Percentiles rank a stretch among this genome's conserved stretches.
Conservation (phyloP, 345 rosid species). For the Euphorbia lathyris region DNA sequence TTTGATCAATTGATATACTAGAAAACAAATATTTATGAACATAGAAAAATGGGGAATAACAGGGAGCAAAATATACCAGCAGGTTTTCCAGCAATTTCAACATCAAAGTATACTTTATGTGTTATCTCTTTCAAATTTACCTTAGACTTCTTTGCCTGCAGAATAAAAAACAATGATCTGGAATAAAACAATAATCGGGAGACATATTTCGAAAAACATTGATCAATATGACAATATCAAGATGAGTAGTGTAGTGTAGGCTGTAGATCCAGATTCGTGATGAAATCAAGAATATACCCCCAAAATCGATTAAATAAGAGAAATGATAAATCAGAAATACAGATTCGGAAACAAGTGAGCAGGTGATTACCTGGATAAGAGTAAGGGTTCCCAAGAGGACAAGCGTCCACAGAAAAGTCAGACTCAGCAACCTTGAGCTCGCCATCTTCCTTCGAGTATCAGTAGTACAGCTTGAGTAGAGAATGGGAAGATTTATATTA, state of each 20-base stretch:
- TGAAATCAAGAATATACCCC: not conserved
- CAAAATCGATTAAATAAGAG: not conserved
- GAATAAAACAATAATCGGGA: not conserved
- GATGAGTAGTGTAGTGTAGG: not conserved
- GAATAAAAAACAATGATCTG: not conserved
- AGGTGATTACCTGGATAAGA: conserved; percentile 43
- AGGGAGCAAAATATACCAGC: conserved; percentile 54
- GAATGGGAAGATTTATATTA: not conserved
- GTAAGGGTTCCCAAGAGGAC: conserved; percentile 43
- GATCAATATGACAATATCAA: too few relatives aligned
- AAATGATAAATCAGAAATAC: not conserved
- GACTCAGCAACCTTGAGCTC: conserved; percentile 39
- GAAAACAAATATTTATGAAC: not conserved
- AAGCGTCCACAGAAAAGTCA: conserved; percentile 40
- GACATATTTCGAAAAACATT: too few relatives aligned
- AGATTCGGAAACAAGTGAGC: not conserved
- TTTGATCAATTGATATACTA: not conserved
- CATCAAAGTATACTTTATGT: conserved; percentile 87
- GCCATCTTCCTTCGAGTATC: conserved; percentile 36
- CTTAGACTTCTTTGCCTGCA: conserved; percentile 67
- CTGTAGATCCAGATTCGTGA: not conserved
- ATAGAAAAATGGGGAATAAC: not conserved
- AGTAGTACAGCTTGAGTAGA: not conserved
- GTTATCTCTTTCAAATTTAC: conserved; percentile 69
- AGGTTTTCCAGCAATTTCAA: conserved; percentile 82